Conservation (phyloP, 331 rosid genomes). For the Erythrophleum ivorense region DNA sequence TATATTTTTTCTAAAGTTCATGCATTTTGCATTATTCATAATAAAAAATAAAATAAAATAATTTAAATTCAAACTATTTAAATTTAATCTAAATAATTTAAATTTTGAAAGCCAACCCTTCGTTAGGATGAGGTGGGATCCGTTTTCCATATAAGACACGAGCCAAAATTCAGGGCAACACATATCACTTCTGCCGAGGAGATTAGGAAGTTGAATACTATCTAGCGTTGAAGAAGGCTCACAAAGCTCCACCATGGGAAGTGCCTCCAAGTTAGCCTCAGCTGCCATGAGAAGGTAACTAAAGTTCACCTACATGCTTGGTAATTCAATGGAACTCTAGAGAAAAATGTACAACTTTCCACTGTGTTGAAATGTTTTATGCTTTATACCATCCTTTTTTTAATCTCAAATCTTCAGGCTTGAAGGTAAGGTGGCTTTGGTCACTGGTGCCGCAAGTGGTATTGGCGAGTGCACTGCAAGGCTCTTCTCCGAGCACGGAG, state of each 20-base stretch:
- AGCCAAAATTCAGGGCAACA: too few relatives aligned
- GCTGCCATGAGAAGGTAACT: neutral
- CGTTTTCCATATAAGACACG: too few relatives aligned
- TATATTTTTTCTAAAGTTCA: too few relatives aligned
- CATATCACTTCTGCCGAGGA: too few relatives aligned
- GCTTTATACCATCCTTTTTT: neutral
- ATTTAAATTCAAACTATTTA: too few relatives aligned
- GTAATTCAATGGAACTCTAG: too few relatives aligned
- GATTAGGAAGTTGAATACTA: neutral
- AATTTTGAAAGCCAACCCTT: too few relatives aligned
- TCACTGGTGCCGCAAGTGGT: constrained; percentile 62
- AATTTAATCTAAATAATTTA: too few relatives aligned
- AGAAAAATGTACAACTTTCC: neutral
- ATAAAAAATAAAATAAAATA: too few relatives aligned
- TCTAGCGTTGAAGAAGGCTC: neutral
- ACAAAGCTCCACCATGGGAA: constrained; percentile 9
- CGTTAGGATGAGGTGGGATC: too few relatives aligned
- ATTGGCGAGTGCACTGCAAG: constrained; percentile 53
- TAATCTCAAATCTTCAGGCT: constrained; percentile 37
- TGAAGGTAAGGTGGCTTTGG: constrained; percentile 62
- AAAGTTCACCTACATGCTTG: neutral
- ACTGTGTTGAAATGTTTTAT: too few relatives aligned
- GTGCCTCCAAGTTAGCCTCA: neutral
- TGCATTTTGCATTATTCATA: too few relatives aligned
- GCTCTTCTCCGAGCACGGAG: constrained; percentile 52